Evolutionary conservation across 495 filamentous ascomycete genomes (phyloP), one percentile per base, ranked within the genome.

Genomic region (Copromyces sp.): DNA sequence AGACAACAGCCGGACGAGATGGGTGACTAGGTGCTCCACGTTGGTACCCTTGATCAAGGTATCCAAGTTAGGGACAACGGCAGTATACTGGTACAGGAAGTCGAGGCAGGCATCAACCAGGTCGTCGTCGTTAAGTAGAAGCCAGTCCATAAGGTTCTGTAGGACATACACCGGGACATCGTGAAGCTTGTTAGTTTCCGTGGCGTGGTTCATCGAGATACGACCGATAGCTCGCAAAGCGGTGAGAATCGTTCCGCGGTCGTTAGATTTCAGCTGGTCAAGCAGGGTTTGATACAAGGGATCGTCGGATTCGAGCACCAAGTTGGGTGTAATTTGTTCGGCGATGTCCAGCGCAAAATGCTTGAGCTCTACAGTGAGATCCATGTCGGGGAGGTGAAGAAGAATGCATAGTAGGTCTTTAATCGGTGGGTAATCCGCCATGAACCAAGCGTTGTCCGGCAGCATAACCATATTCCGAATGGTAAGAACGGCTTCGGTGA

Each of bases 1-100:
- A 11, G 89, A 87, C 65, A 97, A 82, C 0, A 97, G 85, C 14
- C 93, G 87, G 68, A 92, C 86, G 73, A 98, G 89, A 72, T 95
- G 93, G 1, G 88, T 87, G 8, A 94, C 87, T 14, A 96, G 82
- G 45, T 87, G 86, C 71, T 91, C 87, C 69, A 93, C 82, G 47
- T 92, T 83, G 70, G 93, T 80, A 75, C 85, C 74, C 69, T 88
- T 84, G 41, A 91, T 84, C 70, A 93, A 78, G 41, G 82, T 89
- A 73, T 93, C 91, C 40, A 98, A 90, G 78, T 98, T 99, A n/a
- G 91, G 87, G 24, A 90, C 88, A 8, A 91, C 89, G 2, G 94
- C 91, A 0, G 94, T 97, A 78, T 93, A 99, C 78, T 97, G 94
- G 77, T 98, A 98, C 73, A 97, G 88, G 78, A 99, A 97, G 80